Evolutionary conservation across 257 asterid species (phyloP), one percentile per base, ranked within the genome.

Genomic region (Misopates orontium): DNA sequence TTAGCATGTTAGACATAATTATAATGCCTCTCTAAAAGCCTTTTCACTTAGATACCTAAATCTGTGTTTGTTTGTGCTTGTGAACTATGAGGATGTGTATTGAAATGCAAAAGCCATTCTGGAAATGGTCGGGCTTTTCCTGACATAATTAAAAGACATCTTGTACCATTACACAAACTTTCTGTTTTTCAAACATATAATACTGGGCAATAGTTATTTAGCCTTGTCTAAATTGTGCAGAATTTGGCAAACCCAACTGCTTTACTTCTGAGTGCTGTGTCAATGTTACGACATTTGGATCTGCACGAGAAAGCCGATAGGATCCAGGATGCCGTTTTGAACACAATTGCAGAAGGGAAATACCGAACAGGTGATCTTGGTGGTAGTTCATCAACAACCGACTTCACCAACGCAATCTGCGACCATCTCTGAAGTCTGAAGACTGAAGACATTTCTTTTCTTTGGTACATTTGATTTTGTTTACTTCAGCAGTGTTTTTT

Each of bases 231-330:
- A 13, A 44, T 39, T 3, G 0, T 73, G 82, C 78, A 92, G 98
- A 87, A 92, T 81, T 48, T 92, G 92, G 98, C 98, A 16, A 92
- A 92, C 63, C 92, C 92, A 51, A 83, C 88, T 60, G 92, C 88
- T 42, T 66, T 85, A 75, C 92, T 85, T 74, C 77, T 85, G 74
- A 80, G 89, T 66, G 59, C 82, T n/a, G 92, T 83, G 4, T 36
- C 78, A 16, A 82, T 85, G 92, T 69, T 85, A 28, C 82, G 81
- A 10, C 92, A 85, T 56, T 64, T 85, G 59, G 73, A 83, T 18
- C 82, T 85, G 57, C 80, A 82, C 52, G 87, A 78, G 49, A 80
- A 82, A 60, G 92, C 92, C 1, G 92, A 83, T 22, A 71, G 81
- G 56, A 82, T 85, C 64, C 89, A 85, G 60, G 73, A 75, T 22